Evolutionary conservation across 2,329 filamentous ascomycete genomes (phyloP).

Genomic region (Cladosporium oxysporum): DNA sequence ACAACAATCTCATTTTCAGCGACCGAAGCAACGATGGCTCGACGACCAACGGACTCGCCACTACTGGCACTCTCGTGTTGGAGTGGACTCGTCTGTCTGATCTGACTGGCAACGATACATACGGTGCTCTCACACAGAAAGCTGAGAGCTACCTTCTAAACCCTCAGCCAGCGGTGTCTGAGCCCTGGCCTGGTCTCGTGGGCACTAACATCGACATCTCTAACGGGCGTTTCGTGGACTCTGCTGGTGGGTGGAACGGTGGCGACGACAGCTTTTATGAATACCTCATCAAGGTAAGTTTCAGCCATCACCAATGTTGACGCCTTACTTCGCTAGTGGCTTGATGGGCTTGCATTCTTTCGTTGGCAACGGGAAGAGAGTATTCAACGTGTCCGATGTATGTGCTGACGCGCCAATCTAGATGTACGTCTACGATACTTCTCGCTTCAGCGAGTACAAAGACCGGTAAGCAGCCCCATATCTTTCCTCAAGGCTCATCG

Average conservation of each 20-base stretch:
- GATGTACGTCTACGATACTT: constrained; percentile 79
- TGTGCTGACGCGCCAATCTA: not conserved
- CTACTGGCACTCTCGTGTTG: constrained; percentile 73
- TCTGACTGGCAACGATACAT: constrained; percentile 66
- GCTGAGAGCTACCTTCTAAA: constrained; percentile 70
- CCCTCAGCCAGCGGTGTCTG: constrained; percentile 61
- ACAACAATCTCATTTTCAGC: constrained; percentile 65
- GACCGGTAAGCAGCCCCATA: constrained; percentile 47
- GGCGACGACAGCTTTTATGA: constrained; percentile 83
- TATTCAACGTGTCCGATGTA: not conserved
- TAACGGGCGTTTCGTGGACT: constrained; percentile 68
- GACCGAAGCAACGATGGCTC: constrained; percentile 50
- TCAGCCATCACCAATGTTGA: not conserved
- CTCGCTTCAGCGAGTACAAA: constrained; percentile 64
- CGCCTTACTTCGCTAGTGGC: not conserved
- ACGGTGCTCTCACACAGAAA: constrained; percentile 65
- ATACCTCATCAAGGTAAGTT: constrained; percentile 70
- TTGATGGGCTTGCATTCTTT: not conserved
- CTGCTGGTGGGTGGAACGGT: constrained; percentile 72
- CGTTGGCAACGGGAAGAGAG: no score
- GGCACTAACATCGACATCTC: constrained; percentile 66
- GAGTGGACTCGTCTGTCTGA: constrained; percentile 85
- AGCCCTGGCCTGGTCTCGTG: constrained; percentile 77
- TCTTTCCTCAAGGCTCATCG: not conserved
- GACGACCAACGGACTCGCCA: constrained; percentile 70